Conservation (phyloP, 352 stramenopile species). For the Phytophthora nicotianae region DNA sequence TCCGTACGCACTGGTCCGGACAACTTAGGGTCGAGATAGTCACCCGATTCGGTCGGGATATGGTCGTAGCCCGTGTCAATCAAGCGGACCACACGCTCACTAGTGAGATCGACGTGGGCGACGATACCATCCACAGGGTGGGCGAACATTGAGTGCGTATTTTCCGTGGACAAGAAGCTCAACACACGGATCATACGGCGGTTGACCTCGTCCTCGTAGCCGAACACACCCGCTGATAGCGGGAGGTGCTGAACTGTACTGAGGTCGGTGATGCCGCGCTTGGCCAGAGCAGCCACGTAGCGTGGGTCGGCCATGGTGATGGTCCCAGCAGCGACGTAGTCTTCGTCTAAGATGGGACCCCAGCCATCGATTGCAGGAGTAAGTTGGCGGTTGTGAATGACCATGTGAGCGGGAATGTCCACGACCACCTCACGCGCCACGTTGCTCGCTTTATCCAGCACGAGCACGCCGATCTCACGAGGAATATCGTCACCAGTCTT, state of each 20-base stretch:
- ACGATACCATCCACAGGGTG: conserved; percentile 46
- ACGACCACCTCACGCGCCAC: conserved; percentile 37
- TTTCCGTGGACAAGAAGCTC: conserved; percentile 38
- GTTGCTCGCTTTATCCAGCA: conserved; percentile 36
- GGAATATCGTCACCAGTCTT: conserved; percentile 34
- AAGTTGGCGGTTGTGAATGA: conserved; percentile 34
- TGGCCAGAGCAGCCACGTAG: conserved; percentile 39
- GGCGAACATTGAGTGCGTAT: conserved; percentile 48
- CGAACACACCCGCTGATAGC: conserved; percentile 42
- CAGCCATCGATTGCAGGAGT: conserved; percentile 40
- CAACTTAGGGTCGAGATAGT: conserved; percentile 36
- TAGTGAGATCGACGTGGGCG: conserved; percentile 44
- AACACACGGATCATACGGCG: conserved; percentile 48
- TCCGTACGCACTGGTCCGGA: conserved; percentile 38
- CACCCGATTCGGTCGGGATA: conserved; percentile 32
- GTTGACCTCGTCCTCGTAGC: conserved; percentile 39
- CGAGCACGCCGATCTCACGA: conserved; percentile 41
- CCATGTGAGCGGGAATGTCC: conserved; percentile 28
- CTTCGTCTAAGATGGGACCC: conserved; percentile 44
- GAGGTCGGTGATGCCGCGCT: conserved; percentile 42
- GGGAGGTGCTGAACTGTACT: conserved; percentile 32
- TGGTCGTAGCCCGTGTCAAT: conserved; percentile 44
- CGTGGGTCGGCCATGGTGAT: conserved; percentile 42
- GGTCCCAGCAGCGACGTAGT: conserved; percentile 39
- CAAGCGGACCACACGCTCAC: conserved; percentile 37